Base-by-base conservation (phyloP, 1,139 yeast species). In the Saccharomycopsis crataegensis region DNA sequence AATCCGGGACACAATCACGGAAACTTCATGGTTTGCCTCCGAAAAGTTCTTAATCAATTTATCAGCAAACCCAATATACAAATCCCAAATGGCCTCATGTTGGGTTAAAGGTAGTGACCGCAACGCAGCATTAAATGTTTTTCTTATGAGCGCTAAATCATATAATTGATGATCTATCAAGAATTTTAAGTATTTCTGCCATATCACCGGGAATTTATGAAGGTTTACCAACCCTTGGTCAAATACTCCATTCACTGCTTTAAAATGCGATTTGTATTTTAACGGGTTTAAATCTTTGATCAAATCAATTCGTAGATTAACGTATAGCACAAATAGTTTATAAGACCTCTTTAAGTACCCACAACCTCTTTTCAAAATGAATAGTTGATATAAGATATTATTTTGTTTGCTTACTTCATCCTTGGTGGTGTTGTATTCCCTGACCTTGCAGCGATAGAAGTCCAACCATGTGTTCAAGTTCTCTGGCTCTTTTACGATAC, bases 11-110 rank as follows among this genome's bases (percentile, higher is more conserved):
- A 73, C 76, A 0, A 80, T 73, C 2, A 54, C 48, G 1, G 78
- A 80, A 9, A 79, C 77, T 22, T 75, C 67, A 0, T 11, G 28
- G 14, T 7, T 33, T 37, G 12, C 12, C 5, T 17, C 28, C 12
- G 37, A 14, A 12, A n/a, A 16, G n/a, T 7, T 40, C 7, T 48
- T 6, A n/a, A 14, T 22, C 16, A 52, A 38, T 1, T 46, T 48
- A 33, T 75, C 71, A 1, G 84, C 86, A 69, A 80, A 83, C 36
- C 68, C 62, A 31, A 82, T 61, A 61, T 75, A 82, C 33, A 73
- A 53, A 0, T 77, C 76, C 96, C 96, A 89, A 2, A 88, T 68
- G 31, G 69, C 60, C 7, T 66, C 66, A 64, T 86, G 96, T 38
- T 78, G 78, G 0, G 76, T 66, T 11, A 76, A 58, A 0, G 85